Percentiles rank a stretch among this genome's conserved stretches.
Evolutionary conservation across 495 filamentous ascomycete genomes (phyloP).

Genomic region (Xylaria venustula): DNA sequence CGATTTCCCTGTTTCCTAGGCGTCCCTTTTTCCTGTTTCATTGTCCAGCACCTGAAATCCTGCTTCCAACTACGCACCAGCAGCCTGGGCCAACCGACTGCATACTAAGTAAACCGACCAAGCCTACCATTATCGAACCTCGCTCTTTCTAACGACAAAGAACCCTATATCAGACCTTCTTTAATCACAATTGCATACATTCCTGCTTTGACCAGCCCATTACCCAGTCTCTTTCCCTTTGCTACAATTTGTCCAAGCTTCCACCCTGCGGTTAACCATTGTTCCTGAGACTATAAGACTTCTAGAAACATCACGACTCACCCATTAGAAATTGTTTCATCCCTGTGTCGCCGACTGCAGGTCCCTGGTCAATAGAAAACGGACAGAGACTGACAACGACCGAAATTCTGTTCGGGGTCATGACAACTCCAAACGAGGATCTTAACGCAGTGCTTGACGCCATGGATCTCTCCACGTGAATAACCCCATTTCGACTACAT

Average conservation of each 20-base stretch:
- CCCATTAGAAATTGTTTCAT: background rate
- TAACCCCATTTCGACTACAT: background rate
- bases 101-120: background rate
- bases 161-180: background rate
- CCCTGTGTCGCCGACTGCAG: background rate
- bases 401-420: slow-evolving; percentile 9
- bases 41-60: background rate
- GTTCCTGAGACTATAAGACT: background rate
- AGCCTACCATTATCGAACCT: background rate
- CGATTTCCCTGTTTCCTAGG: slow-evolving; percentile 1
- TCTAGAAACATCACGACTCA: slow-evolving; percentile 4
- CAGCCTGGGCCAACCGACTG: too few species aligned
- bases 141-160: background rate
- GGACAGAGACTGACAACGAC: background rate
- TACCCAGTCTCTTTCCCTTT: background rate
- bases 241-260: background rate
- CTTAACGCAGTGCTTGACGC: background rate
- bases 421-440: slow-evolving; percentile 4
- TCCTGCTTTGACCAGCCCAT: background rate
- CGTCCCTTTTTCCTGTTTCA: background rate
- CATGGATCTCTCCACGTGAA: slow-evolving; percentile 2
- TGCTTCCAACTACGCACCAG: slow-evolving; percentile 1
- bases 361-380: background rate
- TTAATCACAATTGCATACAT: background rate
- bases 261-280: background rate